Base-by-base conservation (phyloP, 805 yeast genomes). In the Kodamaea sagamina region DNA sequence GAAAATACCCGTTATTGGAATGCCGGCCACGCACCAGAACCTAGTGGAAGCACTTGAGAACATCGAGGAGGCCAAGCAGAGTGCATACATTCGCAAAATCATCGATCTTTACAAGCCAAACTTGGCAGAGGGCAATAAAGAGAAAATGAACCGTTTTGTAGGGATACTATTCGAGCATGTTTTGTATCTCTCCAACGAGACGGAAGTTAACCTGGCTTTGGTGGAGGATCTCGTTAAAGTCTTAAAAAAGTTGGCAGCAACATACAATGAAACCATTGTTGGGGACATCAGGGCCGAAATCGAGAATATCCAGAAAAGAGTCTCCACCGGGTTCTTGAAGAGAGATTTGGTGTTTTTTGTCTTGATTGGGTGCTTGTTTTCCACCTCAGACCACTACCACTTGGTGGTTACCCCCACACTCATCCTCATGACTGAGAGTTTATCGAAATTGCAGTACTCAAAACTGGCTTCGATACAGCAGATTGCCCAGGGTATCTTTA, bases 351-450 rank as follows among this genome's bases (percentile, higher is more conserved):
- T 87, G 4, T 78, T 85, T 47, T 86, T 84, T 55, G 72, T 81
- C 0, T 54, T 89, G 4, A 72, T 90, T 44, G 97, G 97, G 5
- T 71, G 75, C 42, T 59, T 89, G 4, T 93, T 86, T 58, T 90
- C 99, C 0, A 89, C 97, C 0, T 93, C 99, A 0, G 99, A 93
- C 70, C 90, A 89, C 59, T 92, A 86, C 65, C 99, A 93, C 70
- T 72, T 89, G 46, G 85, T 93, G 8, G 90, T 83, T 4, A 90
- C 97, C 0, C 96, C 97, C 3, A 76, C 92, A 1, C 68, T 79
- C 22, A 76, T 93, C 25, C 65, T 88, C 29, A 79, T 89, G 71
- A 78, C 84, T 38, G 92, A 88, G 61, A 70, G 79, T 10, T 65
- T 92, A 43, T 52, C 62, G 4, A 48, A 43, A 5, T 52, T 63